A percentile compares a stretch with the other conserved stretches of the same genome.
phyloP scores from a whole-genome alignment of 202 grass and related monocot genomes.

The Zoysia matrella region DNA sequence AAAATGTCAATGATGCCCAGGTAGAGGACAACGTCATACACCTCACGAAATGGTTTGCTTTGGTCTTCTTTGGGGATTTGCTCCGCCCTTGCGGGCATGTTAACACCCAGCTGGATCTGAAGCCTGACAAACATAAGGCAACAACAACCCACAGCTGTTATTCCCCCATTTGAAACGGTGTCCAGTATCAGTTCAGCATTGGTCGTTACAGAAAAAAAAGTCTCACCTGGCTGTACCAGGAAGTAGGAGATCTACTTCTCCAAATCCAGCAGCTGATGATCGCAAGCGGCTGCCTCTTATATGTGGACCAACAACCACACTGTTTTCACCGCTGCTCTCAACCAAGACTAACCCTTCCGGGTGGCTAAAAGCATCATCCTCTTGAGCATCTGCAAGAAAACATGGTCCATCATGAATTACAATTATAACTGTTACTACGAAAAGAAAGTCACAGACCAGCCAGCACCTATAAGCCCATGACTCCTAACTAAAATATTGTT shows the following conservation, averaged over 20 bases:
- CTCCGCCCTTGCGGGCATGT: slow-evolving; percentile 93
- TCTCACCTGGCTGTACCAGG: slow-evolving; percentile 88
- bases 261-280: slow-evolving; percentile 86
- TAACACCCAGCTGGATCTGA: slow-evolving; percentile 91
- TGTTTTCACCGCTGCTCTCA: slow-evolving; percentile 80
- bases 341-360: slow-evolving; percentile 87
- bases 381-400: slow-evolving; percentile 69
- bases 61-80: slow-evolving; percentile 59
- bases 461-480: neutral
- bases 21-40: slow-evolving; percentile 93
- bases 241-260: slow-evolving; percentile 97
- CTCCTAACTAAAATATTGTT: neutral
- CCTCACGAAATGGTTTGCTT: slow-evolving; percentile 63
- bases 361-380: slow-evolving; percentile 76
- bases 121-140: slow-evolving; percentile 57
- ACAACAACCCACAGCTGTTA: neutral
- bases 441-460: neutral
- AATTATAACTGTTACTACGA: too few relatives aligned
- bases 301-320: slow-evolving; percentile 87
- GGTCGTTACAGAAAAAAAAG: neutral
- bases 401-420: neutral
- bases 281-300: slow-evolving; percentile 89
- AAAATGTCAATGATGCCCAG: slow-evolving; percentile 97
- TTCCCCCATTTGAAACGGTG: neutral
- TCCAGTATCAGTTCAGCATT: neutral